phyloP scores from a whole-genome alignment of 345 rosid genomes.

The Syzygium aqueum region DNA sequence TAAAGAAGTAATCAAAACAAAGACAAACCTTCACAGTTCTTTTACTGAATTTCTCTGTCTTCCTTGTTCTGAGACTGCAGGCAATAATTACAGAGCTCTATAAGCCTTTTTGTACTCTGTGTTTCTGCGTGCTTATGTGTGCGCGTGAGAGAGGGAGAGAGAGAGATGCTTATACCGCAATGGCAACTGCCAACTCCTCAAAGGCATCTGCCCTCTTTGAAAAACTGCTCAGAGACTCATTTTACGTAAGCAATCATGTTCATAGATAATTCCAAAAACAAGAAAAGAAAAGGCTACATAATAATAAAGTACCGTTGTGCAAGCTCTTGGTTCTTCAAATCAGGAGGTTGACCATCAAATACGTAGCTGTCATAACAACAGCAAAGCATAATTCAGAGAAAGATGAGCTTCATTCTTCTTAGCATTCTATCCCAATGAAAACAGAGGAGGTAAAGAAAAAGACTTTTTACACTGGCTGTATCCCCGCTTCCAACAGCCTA shows the following conservation, averaged over 20 bases:
- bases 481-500: slow-evolving; percentile 86
- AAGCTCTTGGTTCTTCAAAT: slow-evolving; percentile 83
- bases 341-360: slow-evolving; percentile 86
- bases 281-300: neutral
- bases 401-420: neutral
- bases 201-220: slow-evolving; percentile 82
- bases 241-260: neutral
- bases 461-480: slow-evolving; percentile 73
- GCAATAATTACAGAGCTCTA: too few species aligned
- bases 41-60: slow-evolving; percentile 89
- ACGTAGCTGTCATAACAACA: slow-evolving; percentile 45
- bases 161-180: slow-evolving; percentile 29
- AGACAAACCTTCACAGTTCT: slow-evolving; percentile 74
- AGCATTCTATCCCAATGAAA: neutral
- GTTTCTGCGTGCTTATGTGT: neutral
- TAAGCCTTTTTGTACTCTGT: too few species aligned
- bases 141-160: neutral
- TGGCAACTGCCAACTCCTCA: slow-evolving; percentile 50
- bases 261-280: neutral
- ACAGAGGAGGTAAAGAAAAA: neutral
- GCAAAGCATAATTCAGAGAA: too few species aligned
- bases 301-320: slow-evolving; percentile 53
- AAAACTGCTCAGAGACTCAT: slow-evolving; percentile 31
- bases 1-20: neutral
- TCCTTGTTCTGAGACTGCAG: slow-evolving; percentile 38